These are phyloP conservation scores for Aechmea fasciata DNA, from an alignment of 176 grass and related monocot species.

Conservation along the genomic window DNA sequence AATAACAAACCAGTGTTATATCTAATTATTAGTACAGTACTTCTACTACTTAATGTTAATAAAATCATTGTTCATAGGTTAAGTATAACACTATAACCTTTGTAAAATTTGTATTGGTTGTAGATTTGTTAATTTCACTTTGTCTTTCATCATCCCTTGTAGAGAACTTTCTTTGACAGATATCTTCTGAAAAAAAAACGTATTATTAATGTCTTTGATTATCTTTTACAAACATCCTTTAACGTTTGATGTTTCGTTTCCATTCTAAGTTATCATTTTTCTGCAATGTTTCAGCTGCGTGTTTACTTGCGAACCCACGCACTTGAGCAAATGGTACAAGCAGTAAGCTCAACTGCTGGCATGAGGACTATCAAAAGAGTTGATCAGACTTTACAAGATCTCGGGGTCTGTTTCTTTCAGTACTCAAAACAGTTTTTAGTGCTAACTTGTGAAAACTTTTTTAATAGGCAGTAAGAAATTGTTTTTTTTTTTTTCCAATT, in stretches of 20 bases:
- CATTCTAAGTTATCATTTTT: background rate
- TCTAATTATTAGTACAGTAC: no score
- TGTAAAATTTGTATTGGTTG: no score
- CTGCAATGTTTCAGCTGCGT: slow-evolving; percentile 52
- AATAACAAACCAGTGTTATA: no score
- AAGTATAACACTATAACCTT: no score
- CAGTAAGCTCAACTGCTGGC: slow-evolving; percentile 69
- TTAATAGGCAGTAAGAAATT: slow-evolving; percentile 1
- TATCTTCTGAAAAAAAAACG: no score
- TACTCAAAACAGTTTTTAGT: slow-evolving; percentile 2
- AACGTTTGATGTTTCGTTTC: background rate
- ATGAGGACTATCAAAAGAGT: slow-evolving; percentile 81
- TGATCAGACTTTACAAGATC: slow-evolving; percentile 86
- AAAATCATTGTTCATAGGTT: no score
- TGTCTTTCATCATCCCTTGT: no score
- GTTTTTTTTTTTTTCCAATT: background rate
- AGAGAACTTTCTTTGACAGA: no score
- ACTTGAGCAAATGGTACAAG: slow-evolving; percentile 96
- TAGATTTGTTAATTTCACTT: no score
- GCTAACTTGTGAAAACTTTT: background rate
- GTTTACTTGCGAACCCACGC: slow-evolving; percentile 91
- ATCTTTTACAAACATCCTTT: no score
- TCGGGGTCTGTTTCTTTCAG: slow-evolving; percentile 51
- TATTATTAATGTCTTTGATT: background rate
- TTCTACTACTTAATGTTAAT: no score